Base-by-base conservation (phyloP, 2,329 filamentous ascomycete species). In the Ophiostoma australiae region DNA sequence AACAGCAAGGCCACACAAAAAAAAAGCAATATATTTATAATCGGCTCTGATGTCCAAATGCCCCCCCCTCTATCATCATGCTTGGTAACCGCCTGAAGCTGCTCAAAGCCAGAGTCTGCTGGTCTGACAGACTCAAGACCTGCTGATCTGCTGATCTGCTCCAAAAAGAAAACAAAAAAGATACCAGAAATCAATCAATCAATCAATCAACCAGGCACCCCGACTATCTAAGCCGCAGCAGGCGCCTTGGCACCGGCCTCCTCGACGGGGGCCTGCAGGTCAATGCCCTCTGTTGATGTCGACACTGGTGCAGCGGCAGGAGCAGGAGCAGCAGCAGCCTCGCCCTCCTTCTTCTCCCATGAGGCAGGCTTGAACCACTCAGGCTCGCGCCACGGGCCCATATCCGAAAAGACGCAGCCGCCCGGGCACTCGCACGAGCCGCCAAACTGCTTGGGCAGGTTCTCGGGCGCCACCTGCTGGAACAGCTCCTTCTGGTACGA, bases 391-490 rank as follows among this genome's bases (percentile, higher is more conserved):
- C 95, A 99, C 70, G 95, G 95, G 69, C 95, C 95, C 73, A 89
- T 89, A 79, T 99, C 94, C 81, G 92, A 96, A 77, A 97, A 82
- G 80, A 87, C 83, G 82, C 95, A 99, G 73, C 93, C 94, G 72
- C 91, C 92, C 44, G 84, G 79, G 81, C 95, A 99, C 73, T 90
- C 80, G 82, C 95, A 99, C 58, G 81, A 84, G 73, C 95, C 95
- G 74, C 95, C 95, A 76, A 97, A 94, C 73, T 88, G 84, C 81
- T 89, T 90, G 73, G 95, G 95, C 73, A 99, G 85, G 83, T 97
- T 97, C 86, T 97, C 94, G 70, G 89, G 85, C 1, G 93, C 91
- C 3, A 99, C 87, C 83, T 99, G 95, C 72, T 83, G 85, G 73
- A 97, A 84, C 71, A 99, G 84, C 80, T 97, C 92, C 77, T 87